Percentiles rank a stretch among this genome's conserved stretches.
phyloP scores from a whole-genome alignment of 1,284 basidiomycete species.

The Ustilago esculenta region DNA sequence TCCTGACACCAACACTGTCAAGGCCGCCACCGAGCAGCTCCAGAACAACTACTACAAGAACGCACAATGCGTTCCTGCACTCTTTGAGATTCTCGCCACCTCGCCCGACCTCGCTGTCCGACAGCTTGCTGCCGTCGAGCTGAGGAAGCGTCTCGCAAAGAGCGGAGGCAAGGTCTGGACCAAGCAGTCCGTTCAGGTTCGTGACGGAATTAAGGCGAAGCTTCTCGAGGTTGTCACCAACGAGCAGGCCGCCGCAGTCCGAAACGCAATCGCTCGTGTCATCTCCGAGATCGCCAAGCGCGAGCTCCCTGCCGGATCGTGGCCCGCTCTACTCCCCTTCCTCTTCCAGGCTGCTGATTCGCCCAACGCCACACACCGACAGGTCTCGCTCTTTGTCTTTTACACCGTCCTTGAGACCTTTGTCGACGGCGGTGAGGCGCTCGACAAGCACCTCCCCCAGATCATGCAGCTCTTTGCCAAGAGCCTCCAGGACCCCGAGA shows the following conservation, averaged over 20 bases:
- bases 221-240: constrained; percentile 81
- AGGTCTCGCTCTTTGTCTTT: constrained; percentile 90
- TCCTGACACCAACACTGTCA: constrained; percentile 64
- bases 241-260: constrained; percentile 81
- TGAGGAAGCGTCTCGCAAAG: constrained; percentile 87
- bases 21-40: constrained; percentile 79
- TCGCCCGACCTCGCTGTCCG: constrained; percentile 83
- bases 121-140: constrained; percentile 97
- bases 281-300: constrained; percentile 91
- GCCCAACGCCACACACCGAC: constrained; percentile 78
- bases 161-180: constrained; percentile 87
- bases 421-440: constrained; percentile 75
- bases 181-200: constrained; percentile 76
- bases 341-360: constrained; percentile 83
- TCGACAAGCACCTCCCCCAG: constrained; percentile 79
- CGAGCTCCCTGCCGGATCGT: constrained; percentile 83
- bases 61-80: constrained; percentile 86
- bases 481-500: constrained; percentile 86
- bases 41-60: constrained; percentile 77
- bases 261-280: constrained; percentile 82
- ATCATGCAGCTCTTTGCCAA: constrained; percentile 85
- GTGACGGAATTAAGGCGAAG: constrained; percentile 85
- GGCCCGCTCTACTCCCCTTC: constrained; percentile 89
- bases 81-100: constrained; percentile 86
- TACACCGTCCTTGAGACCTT: constrained; percentile 92